Evolutionary conservation across 2,329 filamentous ascomycete genomes (phyloP).

Genomic region (Herpotrichia juniperi): DNA sequence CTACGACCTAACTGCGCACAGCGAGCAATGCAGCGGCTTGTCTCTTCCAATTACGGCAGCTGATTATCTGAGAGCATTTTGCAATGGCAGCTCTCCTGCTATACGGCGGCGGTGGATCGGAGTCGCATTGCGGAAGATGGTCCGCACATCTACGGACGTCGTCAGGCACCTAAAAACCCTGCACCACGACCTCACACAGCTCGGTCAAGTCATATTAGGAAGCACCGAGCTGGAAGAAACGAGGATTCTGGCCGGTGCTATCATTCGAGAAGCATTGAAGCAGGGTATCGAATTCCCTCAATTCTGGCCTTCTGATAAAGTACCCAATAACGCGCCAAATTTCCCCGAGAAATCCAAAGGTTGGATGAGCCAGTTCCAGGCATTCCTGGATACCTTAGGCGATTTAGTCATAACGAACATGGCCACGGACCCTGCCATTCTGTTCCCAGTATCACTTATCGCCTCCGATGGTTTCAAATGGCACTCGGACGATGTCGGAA

Average conservation of each 20-base stretch:
- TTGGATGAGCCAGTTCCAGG: slow-evolving; percentile 38
- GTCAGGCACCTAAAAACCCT: slow-evolving; percentile 19
- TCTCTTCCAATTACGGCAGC: slow-evolving; percentile 22
- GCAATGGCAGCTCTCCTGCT: slow-evolving; percentile 19
- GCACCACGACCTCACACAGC: slow-evolving; percentile 12
- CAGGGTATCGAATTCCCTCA: slow-evolving; percentile 24
- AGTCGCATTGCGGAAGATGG: slow-evolving; percentile 33
- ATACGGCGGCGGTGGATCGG: slow-evolving; percentile 38
- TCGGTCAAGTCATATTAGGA: slow-evolving; percentile 34
- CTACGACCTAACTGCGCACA: slow-evolving; percentile 18
- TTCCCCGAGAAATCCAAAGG: slow-evolving; percentile 26
- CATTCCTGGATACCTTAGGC: slow-evolving; percentile 31
- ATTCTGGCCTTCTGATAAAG: slow-evolving; percentile 36
- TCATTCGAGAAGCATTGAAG: slow-evolving; percentile 32
- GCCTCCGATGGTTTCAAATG: slow-evolving; percentile 30
- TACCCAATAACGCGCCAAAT: slow-evolving; percentile 21
- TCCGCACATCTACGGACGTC: slow-evolving; percentile 23
- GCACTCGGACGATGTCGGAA: slow-evolving; percentile 15
- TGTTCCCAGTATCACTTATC: slow-evolving; percentile 29
- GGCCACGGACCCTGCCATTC: slow-evolving; percentile 16
- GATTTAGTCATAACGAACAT: slow-evolving; percentile 18
- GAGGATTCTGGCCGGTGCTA: slow-evolving; percentile 37
- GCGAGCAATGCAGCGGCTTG: slow-evolving; percentile 11
- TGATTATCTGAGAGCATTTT: slow-evolving; percentile 35
- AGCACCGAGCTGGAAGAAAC: slow-evolving; percentile 32